phyloP scores from a whole-genome alignment of 2,329 filamentous ascomycete species.

The Rosellinia necatrix region DNA sequence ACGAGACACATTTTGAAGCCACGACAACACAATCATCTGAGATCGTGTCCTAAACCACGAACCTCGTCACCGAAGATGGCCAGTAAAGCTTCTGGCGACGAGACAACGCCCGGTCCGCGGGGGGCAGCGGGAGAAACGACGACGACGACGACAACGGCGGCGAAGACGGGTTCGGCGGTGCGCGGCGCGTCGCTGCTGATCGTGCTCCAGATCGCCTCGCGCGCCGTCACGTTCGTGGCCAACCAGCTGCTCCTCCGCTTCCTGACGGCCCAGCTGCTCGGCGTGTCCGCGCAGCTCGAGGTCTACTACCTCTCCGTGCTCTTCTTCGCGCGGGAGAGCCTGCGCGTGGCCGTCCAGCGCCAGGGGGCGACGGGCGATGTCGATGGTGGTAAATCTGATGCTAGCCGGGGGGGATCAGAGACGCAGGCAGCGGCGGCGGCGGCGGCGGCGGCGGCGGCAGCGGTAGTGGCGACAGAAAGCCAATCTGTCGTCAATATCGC shows the following conservation, averaged over 20 bases:
- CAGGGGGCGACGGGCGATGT: slow-evolving; percentile 49
- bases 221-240: slow-evolving; percentile 84
- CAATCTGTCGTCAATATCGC: slow-evolving; percentile 89
- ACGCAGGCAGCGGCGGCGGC: slow-evolving; percentile 28
- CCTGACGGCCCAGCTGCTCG: slow-evolving; percentile 82
- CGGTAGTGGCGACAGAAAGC: slow-evolving; percentile 45
- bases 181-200: slow-evolving; percentile 85
- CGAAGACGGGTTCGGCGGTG: slow-evolving; percentile 47
- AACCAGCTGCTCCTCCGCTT: slow-evolving; percentile 91
- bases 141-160: too few species aligned
- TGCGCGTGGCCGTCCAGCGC: slow-evolving; percentile 89
- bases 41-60: neutral
- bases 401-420: neutral
- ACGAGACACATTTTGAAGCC: too few species aligned
- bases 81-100: neutral
- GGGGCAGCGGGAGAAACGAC: too few species aligned
- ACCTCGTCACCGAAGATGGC: slow-evolving; percentile 1
- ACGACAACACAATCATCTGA: too few species aligned
- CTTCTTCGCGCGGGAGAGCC: slow-evolving; percentile 89
- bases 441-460: slow-evolving; percentile 35
- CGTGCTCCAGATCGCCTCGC: slow-evolving; percentile 83
- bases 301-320: slow-evolving; percentile 92
- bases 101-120: neutral
- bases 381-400: neutral
- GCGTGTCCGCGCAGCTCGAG: slow-evolving; percentile 86